Evolutionary conservation across 2,329 filamentous ascomycete genomes (phyloP), one percentile per base, ranked within the genome.

Genomic region (Mycogone perniciosa): DNA sequence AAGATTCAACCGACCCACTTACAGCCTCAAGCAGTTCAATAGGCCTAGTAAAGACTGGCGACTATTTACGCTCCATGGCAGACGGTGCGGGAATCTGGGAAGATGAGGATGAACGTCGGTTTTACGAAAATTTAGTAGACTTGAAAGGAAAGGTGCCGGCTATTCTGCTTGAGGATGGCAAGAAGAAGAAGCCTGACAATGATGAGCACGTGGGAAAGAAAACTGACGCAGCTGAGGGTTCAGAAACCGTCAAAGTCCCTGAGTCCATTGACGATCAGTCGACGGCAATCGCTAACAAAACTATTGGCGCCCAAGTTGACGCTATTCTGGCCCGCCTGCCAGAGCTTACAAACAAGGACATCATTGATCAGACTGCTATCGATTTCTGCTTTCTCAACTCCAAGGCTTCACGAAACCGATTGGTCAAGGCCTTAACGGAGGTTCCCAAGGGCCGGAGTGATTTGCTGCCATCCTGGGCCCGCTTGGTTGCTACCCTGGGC

Each of bases 321-420:
- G 87, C 89, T 11, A 76, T 99, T 37, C 75, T 99, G 31, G 80
- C 89, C 26, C 85, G 89, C 26, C 77, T 99, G n/a, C 90, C 91
- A 0, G 92, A 97, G 54, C 74, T 99, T 47, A 92, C 88, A 35
- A 92, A 81, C 62, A 97, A 96, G 64, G 95, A 99, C 46, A 76
- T 84, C 46, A 89, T 96, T 49, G 93, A 99, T 63, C 86, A 96
- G 66, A 84, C 88, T 43, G 93, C 95, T 6, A 86, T 96, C 55
- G 92, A 97, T 63, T 99, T 99, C 64, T 97, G 93, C 71, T 99
- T 96, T 63, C 76, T 99, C 53, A 99, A 99, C 67, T 99, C 93
- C 1, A 99, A 99, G 65, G 93, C 93, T 7, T 99, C 95, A 0
- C 84, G 95, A 31, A 99, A 99, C 66, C 82, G 93, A 44, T 79